Base-by-base conservation (phyloP, 768 basidiomycete genomes). In the Crepidotus variabilis region DNA sequence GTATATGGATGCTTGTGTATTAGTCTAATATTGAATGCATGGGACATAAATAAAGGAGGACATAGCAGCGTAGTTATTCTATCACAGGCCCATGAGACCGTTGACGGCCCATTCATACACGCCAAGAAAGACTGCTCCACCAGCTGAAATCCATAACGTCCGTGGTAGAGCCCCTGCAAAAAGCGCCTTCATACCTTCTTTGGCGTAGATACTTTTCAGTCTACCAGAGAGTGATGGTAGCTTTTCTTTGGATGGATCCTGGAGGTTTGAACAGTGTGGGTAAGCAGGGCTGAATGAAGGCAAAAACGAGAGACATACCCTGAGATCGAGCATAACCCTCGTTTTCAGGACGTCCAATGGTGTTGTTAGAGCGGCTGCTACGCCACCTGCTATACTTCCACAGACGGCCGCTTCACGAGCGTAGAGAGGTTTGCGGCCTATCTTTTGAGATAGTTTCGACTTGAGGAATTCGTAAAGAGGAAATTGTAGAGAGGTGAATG, bases 281-380 rank as follows among this genome's bases (percentile, higher is more conserved):
- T 28, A 28, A 28, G 28, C 8, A 8, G 28, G 8, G 50, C 21
- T 39, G 18, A 46, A 52, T n/a, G 10, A 32, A 2, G 39, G 34
- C 36, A 23, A 53, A 22, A 57, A 46, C 32, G 51, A 45, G 16
- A 47, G 14, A 58, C 83, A 53, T 62, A 94, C 94, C 65, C 87
- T 78, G 52, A 90, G 77, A 64, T 96, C 94, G 7, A 98, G 80
- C 97, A 99, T 99, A 46, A 97, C 89, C 16, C 97, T 82, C 1
- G 97, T 99, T 70, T 99, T 99, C 33, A 97, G 79, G 1, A 98
- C 97, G 65, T 99, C 97, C 28, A 99, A 76, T 1, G 97, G 97
- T 0, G 97, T 98, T 1, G 97, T 98, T 34, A 88, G 61, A 0
- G 88, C 91, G 0, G 94, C 96, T 5, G 94, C 94, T 23, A 91